Evolutionary conservation across 139 green algal genomes (phyloP).

Genomic region (Coccomyxa sp.): DNA sequence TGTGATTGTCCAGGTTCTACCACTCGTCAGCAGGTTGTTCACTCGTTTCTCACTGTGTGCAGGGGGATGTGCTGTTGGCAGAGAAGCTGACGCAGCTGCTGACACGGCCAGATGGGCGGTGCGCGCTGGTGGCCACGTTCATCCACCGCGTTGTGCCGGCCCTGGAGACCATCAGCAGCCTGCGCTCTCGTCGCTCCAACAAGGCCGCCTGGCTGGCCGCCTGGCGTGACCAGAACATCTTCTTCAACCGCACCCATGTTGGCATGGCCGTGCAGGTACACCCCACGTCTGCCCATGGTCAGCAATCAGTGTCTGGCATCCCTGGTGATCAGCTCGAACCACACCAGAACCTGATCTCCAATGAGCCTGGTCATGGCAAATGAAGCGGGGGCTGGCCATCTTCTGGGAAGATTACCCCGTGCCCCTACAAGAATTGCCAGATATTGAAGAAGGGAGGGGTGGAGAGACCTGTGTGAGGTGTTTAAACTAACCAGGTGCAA

Average conservation of each 20-base stretch:
- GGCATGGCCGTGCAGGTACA: slow-evolving; percentile 44
- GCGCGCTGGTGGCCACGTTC: slow-evolving; percentile 37
- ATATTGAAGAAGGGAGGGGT: too few species aligned
- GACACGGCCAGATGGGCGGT: slow-evolving; percentile 7
- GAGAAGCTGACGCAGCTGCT: slow-evolving; percentile 38
- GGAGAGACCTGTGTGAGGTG: too few species aligned
- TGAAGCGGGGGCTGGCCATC: too few species aligned
- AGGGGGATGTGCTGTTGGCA: slow-evolving; percentile 54
- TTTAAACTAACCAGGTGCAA: too few species aligned
- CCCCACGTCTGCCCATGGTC: background rate
- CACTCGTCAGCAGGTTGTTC: too few species aligned
- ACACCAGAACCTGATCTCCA: too few species aligned
- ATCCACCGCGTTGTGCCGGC: slow-evolving; percentile 36
- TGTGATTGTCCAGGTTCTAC: too few species aligned
- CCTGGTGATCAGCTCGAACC: background rate
- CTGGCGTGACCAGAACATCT: slow-evolving; percentile 38
- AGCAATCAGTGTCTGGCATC: background rate
- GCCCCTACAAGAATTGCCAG: too few species aligned
- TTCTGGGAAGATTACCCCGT: too few species aligned
- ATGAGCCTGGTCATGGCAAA: too few species aligned
- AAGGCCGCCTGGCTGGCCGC: slow-evolving; percentile 19
- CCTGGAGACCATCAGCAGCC: slow-evolving; percentile 9
- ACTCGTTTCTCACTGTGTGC: background rate
- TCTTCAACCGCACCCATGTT: slow-evolving; percentile 38
- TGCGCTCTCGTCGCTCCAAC: slow-evolving; percentile 6